Evolutionary conservation across 352 stramenopile genomes (phyloP), one percentile per base, ranked within the genome.

Genomic region (Saprolegnia parasitica): DNA sequence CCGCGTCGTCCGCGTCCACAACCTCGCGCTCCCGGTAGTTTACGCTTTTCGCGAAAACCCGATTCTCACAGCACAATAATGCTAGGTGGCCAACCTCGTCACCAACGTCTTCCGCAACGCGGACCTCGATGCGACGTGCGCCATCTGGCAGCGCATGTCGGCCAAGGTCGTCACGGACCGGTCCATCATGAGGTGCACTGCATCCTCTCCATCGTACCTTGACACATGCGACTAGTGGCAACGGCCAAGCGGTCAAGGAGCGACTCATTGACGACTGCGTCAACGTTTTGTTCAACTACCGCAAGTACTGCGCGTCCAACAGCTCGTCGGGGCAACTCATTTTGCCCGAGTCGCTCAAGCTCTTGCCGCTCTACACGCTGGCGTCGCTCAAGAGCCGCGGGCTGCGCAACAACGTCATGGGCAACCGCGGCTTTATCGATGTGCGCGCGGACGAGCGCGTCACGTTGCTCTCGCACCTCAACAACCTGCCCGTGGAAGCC

Each of bases 261-360:
- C 78, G 86, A 56, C 72, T 92, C 42, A 80, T 97, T 11, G 86
- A 95, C 67, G 80, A 95, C 71, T 95, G 85, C 66, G 86, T 95
- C 57, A 90, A 78, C 47, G 89, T 96, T 73, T 72, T 97, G 39
- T 94, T 84, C 72, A 90, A 93, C 73, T 97, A 97, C 79, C 88
- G 90, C 76, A 95, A 96, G 73, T 82, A 94, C 67, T 97, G 90
- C 71, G 89, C 91, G 23, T 84, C 88, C n/a, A 91, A 89, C 49
- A 94, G 86, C n/a, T 91, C 88, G 20, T 89, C 85, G 0, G 90
- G 89, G 0, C 91, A 97, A 71, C 84, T 97, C 24, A 97, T 97
- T 45, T 76, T 97, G 21, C 91, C 91, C 16, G 91, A 97, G 68
- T 93, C 89, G 64, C 81, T 97, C 29, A 96, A 96, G 76, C 67